Evolutionary conservation across 768 basidiomycete genomes (phyloP).

Genomic region (Termitomyces sp.): DNA sequence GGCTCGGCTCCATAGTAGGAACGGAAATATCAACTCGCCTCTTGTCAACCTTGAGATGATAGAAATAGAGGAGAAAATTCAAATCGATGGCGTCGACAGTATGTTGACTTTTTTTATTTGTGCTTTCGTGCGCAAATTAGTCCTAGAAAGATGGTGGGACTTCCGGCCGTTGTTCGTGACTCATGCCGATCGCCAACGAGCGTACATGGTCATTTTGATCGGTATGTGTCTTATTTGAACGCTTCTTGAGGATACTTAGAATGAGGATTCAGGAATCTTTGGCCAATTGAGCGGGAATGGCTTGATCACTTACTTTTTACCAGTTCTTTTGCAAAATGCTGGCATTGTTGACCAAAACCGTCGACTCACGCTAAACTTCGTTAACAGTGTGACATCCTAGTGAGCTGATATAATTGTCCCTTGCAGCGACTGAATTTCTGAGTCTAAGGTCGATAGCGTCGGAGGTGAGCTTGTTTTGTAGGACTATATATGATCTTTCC

Average conservation of each 20-base stretch:
- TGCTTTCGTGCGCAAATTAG: neutral
- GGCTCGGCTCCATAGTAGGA: constrained; percentile 43
- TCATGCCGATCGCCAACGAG: constrained; percentile 39
- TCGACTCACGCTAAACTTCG: constrained; percentile 42
- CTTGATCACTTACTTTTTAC: constrained; percentile 45
- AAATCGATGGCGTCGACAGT: constrained; percentile 42
- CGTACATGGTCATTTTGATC: constrained; percentile 47
- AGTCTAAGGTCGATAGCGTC: constrained; percentile 17
- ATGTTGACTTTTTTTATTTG: constrained; percentile 15
- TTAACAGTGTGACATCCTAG: constrained; percentile 49
- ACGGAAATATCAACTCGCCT: constrained; percentile 41
- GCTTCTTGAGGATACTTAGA: neutral
- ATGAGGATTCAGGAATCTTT: constrained; percentile 19
- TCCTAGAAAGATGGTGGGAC: constrained; percentile 47
- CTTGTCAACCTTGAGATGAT: constrained; percentile 46
- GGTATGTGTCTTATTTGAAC: constrained; percentile 21
- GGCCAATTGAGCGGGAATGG: constrained; percentile 47
- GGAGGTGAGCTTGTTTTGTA: constrained; percentile 23
- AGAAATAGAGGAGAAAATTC: constrained; percentile 49
- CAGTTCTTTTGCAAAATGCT: constrained; percentile 41
- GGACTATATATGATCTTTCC: neutral
- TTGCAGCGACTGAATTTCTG: neutral
- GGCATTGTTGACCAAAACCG: constrained; percentile 37
- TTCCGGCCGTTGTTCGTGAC: constrained; percentile 46
- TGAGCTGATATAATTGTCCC: constrained; percentile 15